These are phyloP conservation scores for Acer saccharum DNA, from an alignment of 345 rosid species.

Conservation along the genomic window DNA sequence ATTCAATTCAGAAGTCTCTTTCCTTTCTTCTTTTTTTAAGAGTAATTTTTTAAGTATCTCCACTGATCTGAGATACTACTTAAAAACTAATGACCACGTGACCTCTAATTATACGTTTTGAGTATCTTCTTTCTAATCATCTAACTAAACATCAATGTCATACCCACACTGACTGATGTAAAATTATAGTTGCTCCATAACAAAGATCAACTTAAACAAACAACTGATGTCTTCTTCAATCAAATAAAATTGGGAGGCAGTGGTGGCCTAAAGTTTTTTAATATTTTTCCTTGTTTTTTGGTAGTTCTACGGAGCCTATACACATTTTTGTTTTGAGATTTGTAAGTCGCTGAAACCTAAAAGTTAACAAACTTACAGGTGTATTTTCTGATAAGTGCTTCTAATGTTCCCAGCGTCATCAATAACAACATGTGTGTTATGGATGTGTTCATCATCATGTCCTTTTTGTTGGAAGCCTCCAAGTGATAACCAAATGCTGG, in stretches of 20 bases:
- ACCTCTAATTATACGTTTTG: not conserved
- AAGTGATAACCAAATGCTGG: conserved; percentile 85
- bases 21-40: not conserved
- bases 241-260: not conserved
- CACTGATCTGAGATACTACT: not conserved
- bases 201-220: not conserved
- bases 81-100: not conserved
- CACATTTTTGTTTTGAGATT: not conserved
- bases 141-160: not conserved
- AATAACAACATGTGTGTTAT: conserved; percentile 85
- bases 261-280: not conserved
- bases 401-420: conserved; percentile 72
- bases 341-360: not conserved
- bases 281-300: not conserved
- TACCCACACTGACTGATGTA: not conserved
- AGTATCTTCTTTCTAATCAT: not conserved
- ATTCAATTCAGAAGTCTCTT: not conserved
- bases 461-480: conserved; percentile 95
- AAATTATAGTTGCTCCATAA: not conserved
- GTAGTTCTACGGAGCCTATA: not conserved
- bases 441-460: conserved; percentile 58
- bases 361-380: conserved; percentile 52
- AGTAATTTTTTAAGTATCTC: not conserved
- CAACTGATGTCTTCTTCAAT: not conserved
- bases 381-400: conserved; percentile 73